Conservation (phyloP, 2,329 filamentous ascomycete species). For the Colletotrichum lupini region DNA sequence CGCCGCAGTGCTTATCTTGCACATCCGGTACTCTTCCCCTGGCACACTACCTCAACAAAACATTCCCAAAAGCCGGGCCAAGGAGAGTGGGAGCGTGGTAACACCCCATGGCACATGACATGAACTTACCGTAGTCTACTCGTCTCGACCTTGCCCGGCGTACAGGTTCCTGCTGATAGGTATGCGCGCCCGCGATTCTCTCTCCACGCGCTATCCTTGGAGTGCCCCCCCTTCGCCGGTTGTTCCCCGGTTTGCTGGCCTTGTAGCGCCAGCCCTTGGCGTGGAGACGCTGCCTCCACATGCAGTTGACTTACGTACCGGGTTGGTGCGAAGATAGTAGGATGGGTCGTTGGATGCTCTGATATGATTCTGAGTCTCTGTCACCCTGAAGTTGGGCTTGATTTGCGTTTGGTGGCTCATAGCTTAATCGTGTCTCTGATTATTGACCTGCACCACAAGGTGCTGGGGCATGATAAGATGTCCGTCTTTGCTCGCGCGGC, state of each 20-base stretch:
- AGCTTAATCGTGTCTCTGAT: slow-evolving; percentile 4
- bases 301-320: slow-evolving; percentile 2
- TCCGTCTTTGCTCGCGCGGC: neutral
- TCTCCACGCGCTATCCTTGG: slow-evolving; percentile 27
- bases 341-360: slow-evolving; percentile 3
- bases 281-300: slow-evolving; percentile 25
- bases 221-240: slow-evolving; percentile 17
- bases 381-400: neutral
- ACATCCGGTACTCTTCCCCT: slow-evolving; percentile 7
- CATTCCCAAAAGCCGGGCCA: neutral
- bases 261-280: slow-evolving; percentile 26
- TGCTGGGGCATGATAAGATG: neutral
- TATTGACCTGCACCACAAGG: neutral
- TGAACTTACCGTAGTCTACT: slow-evolving; percentile 20
- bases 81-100: slow-evolving; percentile 27
- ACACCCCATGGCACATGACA: slow-evolving; percentile 32
- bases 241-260: slow-evolving; percentile 31
- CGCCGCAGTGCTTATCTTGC: slow-evolving; percentile 24
- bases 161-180: neutral
- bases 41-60: slow-evolving; percentile 30
- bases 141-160: slow-evolving; percentile 7
- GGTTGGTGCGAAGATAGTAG: neutral
- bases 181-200: slow-evolving; percentile 21
- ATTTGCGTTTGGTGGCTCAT: neutral
- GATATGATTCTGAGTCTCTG: neutral